phyloP scores from a whole-genome alignment of 208 protist species.

The Crithidia brevicula region DNA sequence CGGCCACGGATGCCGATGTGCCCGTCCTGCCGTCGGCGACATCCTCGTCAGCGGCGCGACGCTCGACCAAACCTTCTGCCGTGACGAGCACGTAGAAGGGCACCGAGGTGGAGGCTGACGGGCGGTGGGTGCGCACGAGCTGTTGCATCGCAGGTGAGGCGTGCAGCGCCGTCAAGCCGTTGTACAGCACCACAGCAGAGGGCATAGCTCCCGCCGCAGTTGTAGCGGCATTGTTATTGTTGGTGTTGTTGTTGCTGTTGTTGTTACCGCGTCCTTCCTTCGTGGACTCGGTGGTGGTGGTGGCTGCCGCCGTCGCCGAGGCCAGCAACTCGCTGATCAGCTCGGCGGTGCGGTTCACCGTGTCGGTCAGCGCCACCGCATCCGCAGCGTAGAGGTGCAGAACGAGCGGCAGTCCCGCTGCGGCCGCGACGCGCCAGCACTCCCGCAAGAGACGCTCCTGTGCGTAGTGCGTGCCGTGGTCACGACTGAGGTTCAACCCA shows the following conservation, averaged over 20 bases:
- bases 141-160: conserved; percentile 54
- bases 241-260: conserved; percentile 3
- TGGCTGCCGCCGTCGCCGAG: neutral
- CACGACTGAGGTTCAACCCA: conserved; percentile 68
- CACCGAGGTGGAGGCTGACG: no score
- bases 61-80: conserved; percentile 51
- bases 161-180: conserved; percentile 50
- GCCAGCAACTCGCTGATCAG: conserved; percentile 56
- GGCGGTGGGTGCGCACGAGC: conserved; percentile 41
- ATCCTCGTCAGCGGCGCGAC: conserved; percentile 5
- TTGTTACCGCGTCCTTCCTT: neutral
- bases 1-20: neutral
- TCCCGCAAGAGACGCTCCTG: conserved; percentile 70
- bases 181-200: conserved; percentile 66
- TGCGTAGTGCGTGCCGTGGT: conserved; percentile 70
- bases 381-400: conserved; percentile 56
- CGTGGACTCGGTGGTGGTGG: conserved; percentile 1
- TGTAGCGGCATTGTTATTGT: no score
- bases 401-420: conserved; percentile 57
- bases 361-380: conserved; percentile 26
- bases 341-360: conserved; percentile 60
- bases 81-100: conserved; percentile 65
- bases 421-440: conserved; percentile 54
- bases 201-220: conserved; percentile 26
- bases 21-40: neutral